Base-by-base conservation (phyloP, 208 protist genomes). In the Phytomonas sp. region DNA sequence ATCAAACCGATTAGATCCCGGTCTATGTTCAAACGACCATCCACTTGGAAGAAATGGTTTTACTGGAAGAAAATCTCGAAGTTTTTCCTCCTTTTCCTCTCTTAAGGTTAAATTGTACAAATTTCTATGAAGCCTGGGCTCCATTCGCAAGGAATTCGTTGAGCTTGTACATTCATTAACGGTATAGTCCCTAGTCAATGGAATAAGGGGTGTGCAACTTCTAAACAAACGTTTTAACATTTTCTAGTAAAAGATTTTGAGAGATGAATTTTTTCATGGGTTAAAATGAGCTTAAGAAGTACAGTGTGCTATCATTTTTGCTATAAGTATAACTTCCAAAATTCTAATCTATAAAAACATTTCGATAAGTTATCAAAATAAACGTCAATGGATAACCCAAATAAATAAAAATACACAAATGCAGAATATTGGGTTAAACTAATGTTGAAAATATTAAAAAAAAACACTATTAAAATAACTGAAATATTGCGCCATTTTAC, bases 61-160 rank as follows among this genome's bases (percentile, higher is more conserved):
- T 2, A 75, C 74, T 10, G 90, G 90, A 34, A 92, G 72, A 80
- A 95, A 95, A 71, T 95, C 90, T 26, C 90, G 80, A 16, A 95
- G n/a, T 2, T 63, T 69, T 68, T 95, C 90, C 42, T 95, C 87
- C 23, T 71, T 67, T 66, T 90, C 74, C 73, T 95, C 89, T 63
- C 81, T 75, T 23, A 84, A 0, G 0, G 82, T 86, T 40, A 92
- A 64, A 26, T 78, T 52, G 62, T 76, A 88, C 37, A 88, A 68
- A 14, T 83, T 84, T 33, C 80, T 71, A 56, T 87, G 82, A 11
- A 74, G 78, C 0, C 78, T 67, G 6, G 76, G 65, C 33, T 78
- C 69, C 1, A 56, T 69, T 31, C 70, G 75, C 29, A 4, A 23
- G 14, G 70, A 60, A 26, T 56, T 56, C 26, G 11, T 0, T 56